A percentile compares a stretch with the other conserved stretches of the same genome.
Evolutionary conservation across 2,329 filamentous ascomycete genomes (phyloP).

Genomic region (Chaetomium olivaceum): DNA sequence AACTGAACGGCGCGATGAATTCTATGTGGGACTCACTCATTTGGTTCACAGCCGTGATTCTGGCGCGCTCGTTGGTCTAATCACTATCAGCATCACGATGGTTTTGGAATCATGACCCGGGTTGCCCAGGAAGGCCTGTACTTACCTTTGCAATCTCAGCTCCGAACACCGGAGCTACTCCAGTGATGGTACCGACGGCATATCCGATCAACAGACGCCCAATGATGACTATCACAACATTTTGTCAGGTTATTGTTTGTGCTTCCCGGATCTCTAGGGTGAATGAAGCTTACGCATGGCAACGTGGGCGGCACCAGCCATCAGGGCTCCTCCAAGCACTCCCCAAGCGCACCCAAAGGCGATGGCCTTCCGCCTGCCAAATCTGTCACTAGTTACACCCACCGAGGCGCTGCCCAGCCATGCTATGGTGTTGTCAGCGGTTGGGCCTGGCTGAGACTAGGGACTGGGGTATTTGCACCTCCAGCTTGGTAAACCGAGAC

Average conservation of each 20-base stretch:
- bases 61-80: constrained; percentile 42
- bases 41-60: constrained; percentile 44
- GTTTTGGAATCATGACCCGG: too few relatives aligned
- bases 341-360: constrained; percentile 45
- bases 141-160: constrained; percentile 45
- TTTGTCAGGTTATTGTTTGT: neutral
- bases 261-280: neutral
- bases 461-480: constrained; percentile 30
- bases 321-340: constrained; percentile 42
- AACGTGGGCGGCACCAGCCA: constrained; percentile 45
- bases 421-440: constrained; percentile 30
- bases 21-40: constrained; percentile 39
- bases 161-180: constrained; percentile 44
- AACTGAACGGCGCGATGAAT: too few relatives aligned
- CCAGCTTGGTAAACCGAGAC: constrained; percentile 45
- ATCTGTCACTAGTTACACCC: constrained; percentile 41
- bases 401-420: constrained; percentile 46
- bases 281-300: constrained; percentile 40
- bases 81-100: neutral
- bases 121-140: neutral
- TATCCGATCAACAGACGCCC: constrained; percentile 43
- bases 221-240: constrained; percentile 38
- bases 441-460: neutral
- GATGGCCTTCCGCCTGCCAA: constrained; percentile 44
- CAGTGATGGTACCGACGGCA: constrained; percentile 45